These are phyloP conservation scores for Xylaria acuta DNA, from an alignment of 495 filamentous ascomycete genomes.

Conservation along the genomic window DNA sequence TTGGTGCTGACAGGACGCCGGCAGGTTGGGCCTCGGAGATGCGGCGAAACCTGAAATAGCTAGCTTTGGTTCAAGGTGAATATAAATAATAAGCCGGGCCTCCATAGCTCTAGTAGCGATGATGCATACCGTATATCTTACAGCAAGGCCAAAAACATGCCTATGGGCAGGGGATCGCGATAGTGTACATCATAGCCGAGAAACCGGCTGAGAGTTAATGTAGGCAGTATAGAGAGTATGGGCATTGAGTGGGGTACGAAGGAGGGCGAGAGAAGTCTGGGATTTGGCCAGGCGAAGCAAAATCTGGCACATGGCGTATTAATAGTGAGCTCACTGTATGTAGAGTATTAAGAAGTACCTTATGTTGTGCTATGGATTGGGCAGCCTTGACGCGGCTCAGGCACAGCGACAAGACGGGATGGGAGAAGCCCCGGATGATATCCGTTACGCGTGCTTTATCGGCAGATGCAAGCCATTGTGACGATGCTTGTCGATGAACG, in stretches of 20 bases:
- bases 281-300: background rate
- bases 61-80: background rate
- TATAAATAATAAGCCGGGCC: constrained; percentile 4
- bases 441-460: background rate
- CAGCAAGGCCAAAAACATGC: background rate
- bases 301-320: background rate
- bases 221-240: background rate
- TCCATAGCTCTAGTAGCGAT: background rate
- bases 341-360: background rate
- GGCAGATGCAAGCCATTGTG: constrained; percentile 9
- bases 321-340: background rate
- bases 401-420: background rate
- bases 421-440: background rate
- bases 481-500: background rate
- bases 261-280: background rate
- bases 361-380: background rate
- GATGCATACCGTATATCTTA: background rate
- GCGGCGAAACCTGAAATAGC: background rate
- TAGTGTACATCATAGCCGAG: background rate
- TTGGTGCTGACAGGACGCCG: constrained; percentile 14
- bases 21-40: constrained; percentile 5
- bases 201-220: background rate
- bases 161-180: background rate
- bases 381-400: background rate
- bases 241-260: background rate